Evolutionary conservation across 352 stramenopile genomes (phyloP).

Genomic region (Phytopythium delawarense): DNA sequence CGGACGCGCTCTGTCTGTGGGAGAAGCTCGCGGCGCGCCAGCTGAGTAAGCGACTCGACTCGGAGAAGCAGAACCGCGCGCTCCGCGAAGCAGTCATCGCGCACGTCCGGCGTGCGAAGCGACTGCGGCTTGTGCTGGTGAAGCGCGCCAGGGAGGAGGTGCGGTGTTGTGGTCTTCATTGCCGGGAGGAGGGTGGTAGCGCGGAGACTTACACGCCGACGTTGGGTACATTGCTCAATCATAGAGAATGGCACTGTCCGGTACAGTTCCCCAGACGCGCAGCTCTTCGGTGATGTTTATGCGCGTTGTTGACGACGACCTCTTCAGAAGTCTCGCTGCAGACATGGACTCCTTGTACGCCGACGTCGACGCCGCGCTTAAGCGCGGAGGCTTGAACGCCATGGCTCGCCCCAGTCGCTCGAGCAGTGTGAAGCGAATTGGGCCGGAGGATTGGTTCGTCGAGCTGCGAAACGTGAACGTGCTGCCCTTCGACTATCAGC

Average conservation of each 20-base stretch:
- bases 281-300: neutral
- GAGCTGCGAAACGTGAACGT: neutral
- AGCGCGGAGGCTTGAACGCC: neutral
- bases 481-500: neutral
- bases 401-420: neutral
- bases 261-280: neutral
- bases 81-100: neutral
- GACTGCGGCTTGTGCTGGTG: neutral
- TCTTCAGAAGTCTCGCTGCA: neutral
- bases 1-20: neutral
- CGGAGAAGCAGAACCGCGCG: slow-evolving; percentile 3
- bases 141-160: neutral
- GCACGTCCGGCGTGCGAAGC: slow-evolving; percentile 1
- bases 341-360: neutral
- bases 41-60: neutral
- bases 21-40: neutral
- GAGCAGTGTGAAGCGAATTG: neutral
- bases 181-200: neutral
- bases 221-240: neutral
- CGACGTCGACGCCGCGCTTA: neutral
- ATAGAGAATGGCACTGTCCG: neutral
- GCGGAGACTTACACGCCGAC: neutral
- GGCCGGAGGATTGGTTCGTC: neutral
- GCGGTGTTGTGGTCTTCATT: neutral
- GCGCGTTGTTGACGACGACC: neutral